Conservation (phyloP, 164 flowering plant species). For the Santalum album region DNA sequence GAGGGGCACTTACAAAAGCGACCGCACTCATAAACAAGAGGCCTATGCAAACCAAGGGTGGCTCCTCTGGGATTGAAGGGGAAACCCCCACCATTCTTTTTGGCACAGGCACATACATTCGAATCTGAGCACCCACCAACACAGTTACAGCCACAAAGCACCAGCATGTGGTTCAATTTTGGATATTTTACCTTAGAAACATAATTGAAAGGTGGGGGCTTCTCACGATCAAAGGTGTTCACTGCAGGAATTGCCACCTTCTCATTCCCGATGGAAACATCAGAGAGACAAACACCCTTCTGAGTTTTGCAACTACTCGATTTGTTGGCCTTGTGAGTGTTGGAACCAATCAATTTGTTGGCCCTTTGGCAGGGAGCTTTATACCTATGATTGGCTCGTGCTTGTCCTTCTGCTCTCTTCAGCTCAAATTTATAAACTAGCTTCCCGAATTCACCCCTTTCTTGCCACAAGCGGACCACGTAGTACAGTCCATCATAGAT, state of each 20-base stretch:
- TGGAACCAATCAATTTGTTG: too few species aligned
- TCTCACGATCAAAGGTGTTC: too few species aligned
- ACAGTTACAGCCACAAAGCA: neutral
- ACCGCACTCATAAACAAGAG: conserved; percentile 1
- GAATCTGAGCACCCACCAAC: conserved; percentile 1
- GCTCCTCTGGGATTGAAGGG: neutral
- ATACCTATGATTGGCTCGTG: too few species aligned
- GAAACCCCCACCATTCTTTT: neutral
- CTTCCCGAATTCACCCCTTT: neutral
- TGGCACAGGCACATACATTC: neutral
- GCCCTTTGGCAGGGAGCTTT: too few species aligned
- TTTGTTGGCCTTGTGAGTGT: too few species aligned
- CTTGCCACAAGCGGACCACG: neutral
- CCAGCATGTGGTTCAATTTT: neutral
- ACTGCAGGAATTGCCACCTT: too few species aligned
- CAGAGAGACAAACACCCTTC: too few species aligned
- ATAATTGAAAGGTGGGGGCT: too few species aligned
- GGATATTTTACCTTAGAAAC: neutral
- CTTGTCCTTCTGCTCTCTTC: neutral
- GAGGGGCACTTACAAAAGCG: neutral
- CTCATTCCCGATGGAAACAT: too few species aligned
- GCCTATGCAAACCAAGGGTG: neutral
- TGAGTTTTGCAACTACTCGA: too few species aligned
- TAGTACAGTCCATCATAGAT: conserved; percentile 1
- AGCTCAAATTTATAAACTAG: neutral